Conservation (phyloP, 129 eudicot genomes). For the Apium graveolens region DNA sequence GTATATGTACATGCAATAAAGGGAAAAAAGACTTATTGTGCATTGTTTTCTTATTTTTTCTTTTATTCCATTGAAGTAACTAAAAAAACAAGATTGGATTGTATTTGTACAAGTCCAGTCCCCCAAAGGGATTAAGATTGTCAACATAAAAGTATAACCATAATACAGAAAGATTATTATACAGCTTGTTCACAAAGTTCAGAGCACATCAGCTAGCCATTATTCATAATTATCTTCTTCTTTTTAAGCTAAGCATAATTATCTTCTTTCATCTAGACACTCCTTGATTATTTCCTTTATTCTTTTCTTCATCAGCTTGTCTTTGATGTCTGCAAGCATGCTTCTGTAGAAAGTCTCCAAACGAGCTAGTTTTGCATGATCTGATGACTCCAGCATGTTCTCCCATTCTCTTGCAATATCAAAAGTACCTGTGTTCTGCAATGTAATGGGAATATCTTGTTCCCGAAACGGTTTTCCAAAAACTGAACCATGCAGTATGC, state of each 20-base stretch:
- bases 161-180: background rate
- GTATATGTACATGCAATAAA: background rate
- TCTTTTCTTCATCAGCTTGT: constrained; percentile 63
- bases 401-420: constrained; percentile 78
- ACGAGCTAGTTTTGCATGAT: constrained; percentile 39
- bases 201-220: background rate
- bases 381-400: constrained; percentile 66
- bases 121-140: background rate
- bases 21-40: background rate
- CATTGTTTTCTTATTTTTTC: background rate
- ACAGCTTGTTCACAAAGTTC: background rate
- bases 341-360: constrained; percentile 65
- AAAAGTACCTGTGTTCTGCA: constrained; percentile 30
- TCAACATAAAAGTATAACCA: background rate
- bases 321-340: constrained; percentile 73
- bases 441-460: constrained; percentile 45
- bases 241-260: no score
- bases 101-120: background rate
- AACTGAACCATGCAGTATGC: constrained; percentile 66
- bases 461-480: constrained; percentile 67
- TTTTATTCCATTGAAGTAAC: no score
- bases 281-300: constrained; percentile 60
- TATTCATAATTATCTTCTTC: background rate
- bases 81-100: no score
- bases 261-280: constrained; percentile 27